A percentile compares a stretch with the other conserved stretches of the same genome.
These are phyloP conservation scores for Suillus fuscotomentosus DNA, from an alignment of 768 basidiomycete species.

Conservation along the genomic window DNA sequence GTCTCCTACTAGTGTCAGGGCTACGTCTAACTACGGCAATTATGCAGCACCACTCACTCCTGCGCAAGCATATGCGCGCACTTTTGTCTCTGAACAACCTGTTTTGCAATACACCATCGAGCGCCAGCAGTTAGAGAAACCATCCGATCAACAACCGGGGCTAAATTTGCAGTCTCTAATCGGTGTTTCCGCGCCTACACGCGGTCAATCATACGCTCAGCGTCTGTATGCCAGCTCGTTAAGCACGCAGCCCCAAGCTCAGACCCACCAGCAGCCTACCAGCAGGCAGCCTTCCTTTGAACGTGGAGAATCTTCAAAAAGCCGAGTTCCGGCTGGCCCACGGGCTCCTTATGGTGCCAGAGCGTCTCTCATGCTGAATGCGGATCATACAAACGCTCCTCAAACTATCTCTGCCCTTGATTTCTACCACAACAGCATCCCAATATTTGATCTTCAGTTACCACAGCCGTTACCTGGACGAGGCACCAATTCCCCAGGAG, in stretches of 20 bases:
- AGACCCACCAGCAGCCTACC: neutral
- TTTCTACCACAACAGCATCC: constrained; percentile 18
- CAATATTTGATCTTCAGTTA: constrained; percentile 7
- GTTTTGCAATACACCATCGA: constrained; percentile 18
- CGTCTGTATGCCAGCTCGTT: constrained; percentile 43
- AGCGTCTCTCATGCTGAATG: neutral
- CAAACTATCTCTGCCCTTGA: constrained; percentile 11
- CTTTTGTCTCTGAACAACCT: constrained; percentile 11
- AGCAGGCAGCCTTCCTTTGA: neutral
- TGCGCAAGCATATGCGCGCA: constrained; percentile 20
- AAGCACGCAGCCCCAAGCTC: constrained; percentile 14
- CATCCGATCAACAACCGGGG: neutral
- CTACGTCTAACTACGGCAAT: neutral
- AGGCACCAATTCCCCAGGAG: neutral
- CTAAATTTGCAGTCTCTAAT: constrained; percentile 1
- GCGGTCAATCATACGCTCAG: constrained; percentile 36
- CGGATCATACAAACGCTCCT: neutral
- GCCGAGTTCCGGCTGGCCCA: neutral
- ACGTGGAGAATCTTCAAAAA: neutral
- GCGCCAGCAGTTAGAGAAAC: constrained; percentile 14
- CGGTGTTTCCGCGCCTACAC: constrained; percentile 9
- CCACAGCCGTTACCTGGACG: neutral
- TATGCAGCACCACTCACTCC: constrained; percentile 12
- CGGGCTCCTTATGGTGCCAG: neutral
- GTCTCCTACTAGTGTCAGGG: neutral